Percentiles rank a stretch among this genome's conserved stretches.
Conservation (phyloP, 805 yeast genomes). For the Cyberlindnera americana region DNA sequence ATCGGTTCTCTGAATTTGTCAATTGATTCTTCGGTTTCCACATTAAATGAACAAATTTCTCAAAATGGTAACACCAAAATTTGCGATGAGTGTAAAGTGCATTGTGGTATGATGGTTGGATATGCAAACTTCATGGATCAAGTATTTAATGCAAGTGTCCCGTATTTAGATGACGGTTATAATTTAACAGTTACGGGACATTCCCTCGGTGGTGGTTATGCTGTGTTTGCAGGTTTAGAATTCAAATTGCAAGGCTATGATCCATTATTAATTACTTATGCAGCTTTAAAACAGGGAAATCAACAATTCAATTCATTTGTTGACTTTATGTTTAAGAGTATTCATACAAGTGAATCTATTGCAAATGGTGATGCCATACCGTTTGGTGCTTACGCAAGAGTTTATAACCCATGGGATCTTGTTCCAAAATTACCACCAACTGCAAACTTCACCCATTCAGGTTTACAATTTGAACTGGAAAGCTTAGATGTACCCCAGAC, state of each 20-base stretch:
- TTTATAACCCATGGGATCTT: slow-evolving; percentile 52
- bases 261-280: slow-evolving; percentile 57
- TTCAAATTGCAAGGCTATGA: slow-evolving; percentile 48
- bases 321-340: slow-evolving; percentile 46
- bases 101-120: slow-evolving; percentile 58
- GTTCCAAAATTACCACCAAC: slow-evolving; percentile 61
- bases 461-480: slow-evolving; percentile 31
- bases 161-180: slow-evolving; percentile 42
- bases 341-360: slow-evolving; percentile 27
- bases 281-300: slow-evolving; percentile 66
- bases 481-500: slow-evolving; percentile 35
- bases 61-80: slow-evolving; percentile 6
- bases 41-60: slow-evolving; percentile 2
- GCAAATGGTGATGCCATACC: slow-evolving; percentile 31
- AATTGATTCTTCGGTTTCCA: neutral
- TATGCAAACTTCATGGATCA: slow-evolving; percentile 39
- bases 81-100: slow-evolving; percentile 57
- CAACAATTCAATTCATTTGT: slow-evolving; percentile 46
- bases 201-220: slow-evolving; percentile 73
- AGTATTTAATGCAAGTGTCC: slow-evolving; percentile 33
- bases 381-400: slow-evolving; percentile 42
- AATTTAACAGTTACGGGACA: slow-evolving; percentile 62
- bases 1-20: slow-evolving; percentile 5
- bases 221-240: slow-evolving; percentile 61
- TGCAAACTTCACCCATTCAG: slow-evolving; percentile 31